Evolutionary conservation across 2,329 filamentous ascomycete genomes (phyloP).

Genomic region (Lachnellula subtilissima): DNA sequence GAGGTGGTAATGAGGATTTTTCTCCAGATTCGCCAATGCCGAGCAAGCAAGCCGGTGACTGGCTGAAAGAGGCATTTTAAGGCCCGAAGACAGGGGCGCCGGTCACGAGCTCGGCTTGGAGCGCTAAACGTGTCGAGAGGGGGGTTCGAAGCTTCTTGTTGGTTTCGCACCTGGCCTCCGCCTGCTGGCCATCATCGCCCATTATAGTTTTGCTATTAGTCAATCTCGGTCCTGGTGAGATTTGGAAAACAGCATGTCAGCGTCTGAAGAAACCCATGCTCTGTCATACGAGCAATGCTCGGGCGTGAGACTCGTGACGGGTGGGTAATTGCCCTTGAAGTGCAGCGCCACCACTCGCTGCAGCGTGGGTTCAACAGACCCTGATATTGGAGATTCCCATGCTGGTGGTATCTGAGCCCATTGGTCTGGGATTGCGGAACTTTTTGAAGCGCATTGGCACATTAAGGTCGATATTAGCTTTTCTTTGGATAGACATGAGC

Average conservation of each 20-base stretch:
- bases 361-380: neutral
- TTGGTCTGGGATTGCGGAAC: conserved; percentile 7
- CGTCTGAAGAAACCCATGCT: conserved; percentile 6
- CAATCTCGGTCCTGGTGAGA: conserved; percentile 3
- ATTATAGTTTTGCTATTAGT: neutral
- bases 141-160: conserved; percentile 4
- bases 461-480: neutral
- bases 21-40: neutral
- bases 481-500: neutral
- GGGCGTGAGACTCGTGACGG: neutral
- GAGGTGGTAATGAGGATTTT: neutral
- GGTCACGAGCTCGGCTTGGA: conserved; percentile 20
- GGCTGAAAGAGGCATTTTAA: conserved; percentile 4
- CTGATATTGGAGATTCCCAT: conserved; percentile 16
- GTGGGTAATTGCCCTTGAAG: neutral
- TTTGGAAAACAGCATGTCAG: conserved; percentile 7
- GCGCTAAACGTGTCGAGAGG: conserved; percentile 17
- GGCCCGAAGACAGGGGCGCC: conserved; percentile 6
- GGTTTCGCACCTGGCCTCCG: neutral
- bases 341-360: neutral
- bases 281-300: neutral
- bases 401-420: conserved; percentile 17
- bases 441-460: conserved; percentile 1
- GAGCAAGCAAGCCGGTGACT: neutral
- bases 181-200: neutral